Evolutionary conservation across 23 red algal species (phyloP), one percentile per base, ranked within the genome.

Genomic region (Gracilaria vermiculophylla): DNA sequence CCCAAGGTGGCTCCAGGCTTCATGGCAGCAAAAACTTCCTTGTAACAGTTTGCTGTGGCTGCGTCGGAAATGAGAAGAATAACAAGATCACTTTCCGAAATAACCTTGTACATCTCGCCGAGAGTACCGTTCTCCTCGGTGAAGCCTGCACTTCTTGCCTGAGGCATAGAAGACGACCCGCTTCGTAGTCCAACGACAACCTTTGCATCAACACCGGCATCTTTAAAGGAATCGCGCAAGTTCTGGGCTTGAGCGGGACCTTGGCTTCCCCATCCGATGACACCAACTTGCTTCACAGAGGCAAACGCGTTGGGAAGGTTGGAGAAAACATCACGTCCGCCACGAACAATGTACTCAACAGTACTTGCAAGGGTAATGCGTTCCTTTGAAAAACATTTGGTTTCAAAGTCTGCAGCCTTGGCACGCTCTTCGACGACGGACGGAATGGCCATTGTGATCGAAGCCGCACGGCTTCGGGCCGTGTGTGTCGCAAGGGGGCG

Each of bases 221-320:
- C 91, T 36, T 61, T 39, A 50, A 98, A 95, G 32, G 96, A 95
- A 83, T 98, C 96, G 14, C 92, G 55, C 77, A 98, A 76, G 49
- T 98, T 98, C 82, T 98, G 96, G n/a, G 96, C 77, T 77, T 98
- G 96, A 7, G 96, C 96, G 28, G 96, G 96, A 16, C 92, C 96
- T 56, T 98, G 96, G 53, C 92, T 95, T 50, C 96, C 96, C 96
- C 96, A 98, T 36, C 96, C 96, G 42, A 98, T 95, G 58, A 98
- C 96, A 50, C 96, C 96, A 41, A 98, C 88, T 35, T 91, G 78
- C 53, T 94, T 94, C 47, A 98, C 81, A 56, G 89, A 89, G 5
- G 74, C 58, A 70, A 98, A 95, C 12, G 96, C 96, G 0, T 21
- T 28, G 2, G 87, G 87, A 31, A 98, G 88, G 51, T 31, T 34